Conservation (phyloP, 495 filamentous ascomycete species). For the Hypoxylon fuscum region DNA sequence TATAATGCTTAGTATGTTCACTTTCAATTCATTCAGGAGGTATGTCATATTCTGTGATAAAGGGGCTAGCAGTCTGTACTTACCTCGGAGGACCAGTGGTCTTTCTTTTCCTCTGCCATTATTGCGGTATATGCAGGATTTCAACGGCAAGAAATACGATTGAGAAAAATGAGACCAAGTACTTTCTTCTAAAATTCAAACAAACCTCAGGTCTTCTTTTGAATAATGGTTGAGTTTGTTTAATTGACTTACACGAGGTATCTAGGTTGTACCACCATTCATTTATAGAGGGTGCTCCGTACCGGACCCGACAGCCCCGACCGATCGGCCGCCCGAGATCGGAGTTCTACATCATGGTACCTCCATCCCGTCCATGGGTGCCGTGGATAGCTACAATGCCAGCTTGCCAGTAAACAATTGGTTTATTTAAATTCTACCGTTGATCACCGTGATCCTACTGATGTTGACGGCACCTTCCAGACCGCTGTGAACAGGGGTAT, state of each 20-base stretch:
- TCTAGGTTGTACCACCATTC: neutral
- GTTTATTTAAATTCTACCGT: neutral
- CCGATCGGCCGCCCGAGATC: constrained; percentile 33
- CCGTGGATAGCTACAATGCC: neutral
- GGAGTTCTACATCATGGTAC: constrained; percentile 37
- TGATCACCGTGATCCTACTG: too few relatives aligned
- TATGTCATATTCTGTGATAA: too few relatives aligned
- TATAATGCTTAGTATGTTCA: too few relatives aligned
- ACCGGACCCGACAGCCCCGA: neutral
- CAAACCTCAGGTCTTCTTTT: too few relatives aligned
- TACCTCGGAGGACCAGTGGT: constrained; percentile 70
- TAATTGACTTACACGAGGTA: too few relatives aligned
- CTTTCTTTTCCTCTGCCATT: constrained; percentile 52
- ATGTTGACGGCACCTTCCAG: too few relatives aligned
- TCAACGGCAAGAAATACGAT: neutral
- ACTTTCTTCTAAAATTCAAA: too few relatives aligned
- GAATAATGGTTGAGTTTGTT: too few relatives aligned
- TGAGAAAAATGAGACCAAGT: too few relatives aligned
- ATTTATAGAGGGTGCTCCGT: constrained; percentile 10
- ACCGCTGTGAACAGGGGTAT: too few relatives aligned
- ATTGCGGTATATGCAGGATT: neutral
- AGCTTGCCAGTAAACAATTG: neutral
- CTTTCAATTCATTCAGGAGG: too few relatives aligned
- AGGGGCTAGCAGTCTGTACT: too few relatives aligned
- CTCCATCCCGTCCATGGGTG: neutral